Evolutionary conservation across 306 rosid genomes (phyloP).

Genomic region (Quillaja saponaria): DNA sequence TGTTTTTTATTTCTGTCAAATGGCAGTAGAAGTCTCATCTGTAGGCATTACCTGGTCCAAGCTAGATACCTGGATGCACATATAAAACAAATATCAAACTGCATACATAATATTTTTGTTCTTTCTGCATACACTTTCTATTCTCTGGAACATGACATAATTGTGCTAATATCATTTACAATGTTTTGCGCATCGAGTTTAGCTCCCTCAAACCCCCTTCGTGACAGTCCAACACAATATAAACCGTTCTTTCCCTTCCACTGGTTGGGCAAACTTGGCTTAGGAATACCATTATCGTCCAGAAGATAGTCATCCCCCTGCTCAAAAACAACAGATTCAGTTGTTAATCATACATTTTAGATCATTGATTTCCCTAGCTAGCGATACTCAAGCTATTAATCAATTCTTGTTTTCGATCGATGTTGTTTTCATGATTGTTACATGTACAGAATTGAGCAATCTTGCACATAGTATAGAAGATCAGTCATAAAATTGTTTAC

Average conservation of each 20-base stretch:
- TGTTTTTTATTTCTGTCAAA: no score
- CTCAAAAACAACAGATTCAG: background rate
- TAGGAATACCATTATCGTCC: constrained; percentile 60
- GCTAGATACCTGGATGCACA: no score
- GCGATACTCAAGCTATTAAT: background rate
- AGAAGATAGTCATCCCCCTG: constrained; percentile 68
- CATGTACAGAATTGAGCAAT: background rate
- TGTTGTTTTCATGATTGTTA: background rate
- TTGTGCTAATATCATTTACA: constrained; percentile 48
- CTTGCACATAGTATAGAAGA: background rate
- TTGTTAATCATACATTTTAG: background rate
- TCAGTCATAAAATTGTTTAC: constrained; percentile 36
- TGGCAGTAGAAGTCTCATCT: no score
- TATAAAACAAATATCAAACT: no score
- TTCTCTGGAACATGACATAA: background rate
- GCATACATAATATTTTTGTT: background rate
- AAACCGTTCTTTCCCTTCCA: constrained; percentile 73
- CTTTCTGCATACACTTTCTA: background rate
- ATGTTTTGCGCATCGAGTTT: constrained; percentile 55
- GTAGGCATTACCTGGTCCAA: no score
- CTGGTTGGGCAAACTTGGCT: constrained; percentile 49
- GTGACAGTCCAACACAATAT: constrained; percentile 62
- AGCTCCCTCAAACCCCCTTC: constrained; percentile 64
- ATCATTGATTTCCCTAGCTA: background rate
- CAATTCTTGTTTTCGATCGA: no score